Conservation (phyloP, 768 basidiomycete genomes). For the Tremella yokohamensis region DNA sequence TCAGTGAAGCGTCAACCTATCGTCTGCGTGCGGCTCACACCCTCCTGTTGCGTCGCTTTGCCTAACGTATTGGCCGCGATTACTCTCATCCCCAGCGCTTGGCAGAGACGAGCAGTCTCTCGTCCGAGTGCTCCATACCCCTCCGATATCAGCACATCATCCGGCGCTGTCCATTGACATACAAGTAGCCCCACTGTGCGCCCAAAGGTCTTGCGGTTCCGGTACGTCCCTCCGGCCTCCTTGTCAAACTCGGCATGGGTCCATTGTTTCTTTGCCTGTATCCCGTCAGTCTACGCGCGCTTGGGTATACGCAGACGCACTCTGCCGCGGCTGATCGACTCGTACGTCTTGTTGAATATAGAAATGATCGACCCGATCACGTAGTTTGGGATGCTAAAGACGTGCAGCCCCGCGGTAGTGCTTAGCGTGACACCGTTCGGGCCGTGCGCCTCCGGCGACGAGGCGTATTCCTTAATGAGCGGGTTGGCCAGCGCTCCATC, state of each 20-base stretch:
- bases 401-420: constrained; percentile 48
- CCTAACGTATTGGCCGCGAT: constrained; percentile 49
- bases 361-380: constrained; percentile 31
- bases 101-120: constrained; percentile 47
- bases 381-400: constrained; percentile 44
- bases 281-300: too few relatives aligned
- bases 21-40: too few relatives aligned
- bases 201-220: not conserved
- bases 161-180: too few relatives aligned
- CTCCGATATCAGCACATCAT: not conserved
- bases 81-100: constrained; percentile 42
- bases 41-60: constrained; percentile 13
- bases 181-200: constrained; percentile 5
- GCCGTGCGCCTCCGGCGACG: not conserved
- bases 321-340: too few relatives aligned
- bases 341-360: constrained; percentile 14
- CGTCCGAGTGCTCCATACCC: constrained; percentile 47
- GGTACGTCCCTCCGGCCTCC: too few relatives aligned
- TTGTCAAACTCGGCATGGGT: too few relatives aligned
- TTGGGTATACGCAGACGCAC: too few relatives aligned
- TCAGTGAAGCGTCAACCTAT: too few relatives aligned
- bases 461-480: constrained; percentile 10
- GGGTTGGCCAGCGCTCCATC: constrained; percentile 13
- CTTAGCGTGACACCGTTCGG: constrained; percentile 25
- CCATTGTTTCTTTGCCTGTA: too few relatives aligned